Evolutionary conservation across 2,329 filamentous ascomycete species (phyloP), one percentile per base, ranked within the genome.

Genomic region (Phaeophleospora eucalypticola): DNA sequence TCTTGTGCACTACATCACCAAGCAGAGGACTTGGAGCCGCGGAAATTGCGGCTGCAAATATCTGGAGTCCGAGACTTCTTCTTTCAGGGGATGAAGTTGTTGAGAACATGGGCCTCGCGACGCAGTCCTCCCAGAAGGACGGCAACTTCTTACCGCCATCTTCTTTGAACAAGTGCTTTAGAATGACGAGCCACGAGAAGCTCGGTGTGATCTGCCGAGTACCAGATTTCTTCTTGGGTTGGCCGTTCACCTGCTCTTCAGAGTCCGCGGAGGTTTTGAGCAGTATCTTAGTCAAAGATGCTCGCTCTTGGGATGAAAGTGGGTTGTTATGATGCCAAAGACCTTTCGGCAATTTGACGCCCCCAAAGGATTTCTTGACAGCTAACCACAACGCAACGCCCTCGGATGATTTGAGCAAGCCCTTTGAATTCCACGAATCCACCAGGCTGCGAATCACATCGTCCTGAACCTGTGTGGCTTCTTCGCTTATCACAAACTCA

Each of bases 31-130:
- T 53, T 66, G 79, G 63, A 59, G 71, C 71, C 32, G 70, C 73
- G 24, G 74, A 71, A 3, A 96, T 70, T 58, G 89, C 80, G 61
- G 85, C 87, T 58, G 85, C 82, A 60, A 96, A 88, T 2, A 97
- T 79, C 60, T 90, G 82, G 68, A 97, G 91, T 0, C 93, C 93
- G 67, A 89, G 89, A 61, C 88, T 89, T 68, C 96, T 97, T 46
- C 94, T 86, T 58, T 90, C 88, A 36, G 90, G 83, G 1, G 89
- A 94, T 6, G 90, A 85, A 9, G 79, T 82, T 46, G 84, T 81
- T 4, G 87, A 84, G 64, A 97, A 96, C 3, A 96, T 76, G 7
- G 86, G 85, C 63, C 91, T 87, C 67, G 96, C 90, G 49, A 97
- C 84, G 46, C 87, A 83, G 36, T 88, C 83, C 34, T 80, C 81